Percentiles rank a stretch among this genome's conserved stretches.
Conservation (phyloP, 2,329 filamentous ascomycete species). For the Grosmannia serpens region DNA sequence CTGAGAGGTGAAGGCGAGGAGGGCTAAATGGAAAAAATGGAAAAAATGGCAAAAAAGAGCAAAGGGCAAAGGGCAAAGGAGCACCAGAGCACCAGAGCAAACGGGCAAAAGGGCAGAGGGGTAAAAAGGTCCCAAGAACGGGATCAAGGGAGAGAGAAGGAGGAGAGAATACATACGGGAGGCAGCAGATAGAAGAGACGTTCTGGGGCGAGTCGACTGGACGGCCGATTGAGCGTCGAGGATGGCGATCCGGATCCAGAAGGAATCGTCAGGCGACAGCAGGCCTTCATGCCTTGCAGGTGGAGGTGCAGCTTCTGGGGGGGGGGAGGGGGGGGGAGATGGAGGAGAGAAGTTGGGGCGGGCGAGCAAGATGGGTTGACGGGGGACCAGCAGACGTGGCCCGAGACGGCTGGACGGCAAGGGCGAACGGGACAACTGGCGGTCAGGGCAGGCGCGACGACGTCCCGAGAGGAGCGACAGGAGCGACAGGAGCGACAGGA, state of each 20-base stretch:
- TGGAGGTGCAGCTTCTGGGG: background rate
- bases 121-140: background rate
- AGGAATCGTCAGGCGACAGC: background rate
- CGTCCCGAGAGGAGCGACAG: no score
- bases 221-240: no score
- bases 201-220: no score
- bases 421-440: background rate
- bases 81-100: background rate
- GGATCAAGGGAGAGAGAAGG: background rate
- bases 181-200: background rate
- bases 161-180: background rate
- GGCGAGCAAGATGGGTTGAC: no score
- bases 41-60: background rate
- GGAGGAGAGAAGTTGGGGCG: background rate
- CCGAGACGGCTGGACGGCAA: background rate
- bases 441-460: background rate
- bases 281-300: background rate
- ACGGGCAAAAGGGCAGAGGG: background rate
- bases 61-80: background rate
- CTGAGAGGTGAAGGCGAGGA: background rate
- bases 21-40: background rate
- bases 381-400: no score
- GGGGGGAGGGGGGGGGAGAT: background rate
- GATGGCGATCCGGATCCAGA: background rate
- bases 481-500: no score